Percentiles rank a stretch among this genome's conserved stretches.
Conservation (phyloP, 768 basidiomycete species). For the Amanita rubescens region DNA sequence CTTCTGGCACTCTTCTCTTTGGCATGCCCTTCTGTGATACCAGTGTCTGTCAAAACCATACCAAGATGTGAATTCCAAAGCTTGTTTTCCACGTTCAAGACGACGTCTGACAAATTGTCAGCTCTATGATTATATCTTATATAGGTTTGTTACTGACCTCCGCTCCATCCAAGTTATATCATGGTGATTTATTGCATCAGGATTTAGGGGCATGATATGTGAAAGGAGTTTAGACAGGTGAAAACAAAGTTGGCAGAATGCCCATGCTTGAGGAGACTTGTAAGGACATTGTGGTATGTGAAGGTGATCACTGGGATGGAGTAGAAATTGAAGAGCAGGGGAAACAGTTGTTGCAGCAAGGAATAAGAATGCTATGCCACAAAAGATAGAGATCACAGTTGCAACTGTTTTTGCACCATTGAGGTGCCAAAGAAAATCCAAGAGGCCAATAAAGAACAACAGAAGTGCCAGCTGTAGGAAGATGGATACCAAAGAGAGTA, state of each 20-base stretch:
- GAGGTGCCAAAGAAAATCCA: constrained; percentile 7
- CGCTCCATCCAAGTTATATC: not conserved
- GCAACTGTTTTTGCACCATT: not conserved
- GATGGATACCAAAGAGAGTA: constrained; percentile 8
- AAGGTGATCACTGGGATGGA: not conserved
- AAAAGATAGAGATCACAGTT: not conserved
- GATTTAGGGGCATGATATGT: not conserved
- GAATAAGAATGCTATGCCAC: not conserved
- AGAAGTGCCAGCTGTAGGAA: constrained; percentile 8
- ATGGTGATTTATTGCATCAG: too few relatives aligned
- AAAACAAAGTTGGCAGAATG: not conserved
- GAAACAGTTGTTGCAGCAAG: not conserved
- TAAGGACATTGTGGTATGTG: constrained; percentile 4
- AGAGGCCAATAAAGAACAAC: constrained; percentile 10
- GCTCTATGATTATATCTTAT: not conserved
- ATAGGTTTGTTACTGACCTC: not conserved
- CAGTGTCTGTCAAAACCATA: not conserved
- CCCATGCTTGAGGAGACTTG: constrained; percentile 4
- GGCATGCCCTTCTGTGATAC: not conserved
- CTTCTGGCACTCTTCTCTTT: too few relatives aligned
- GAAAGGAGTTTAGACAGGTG: not conserved
- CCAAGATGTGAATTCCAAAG: not conserved
- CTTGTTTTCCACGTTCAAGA: too few relatives aligned
- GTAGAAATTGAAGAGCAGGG: constrained; percentile 1
- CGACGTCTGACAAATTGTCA: not conserved